A percentile compares a stretch with the other conserved stretches of the same genome.
phyloP scores from a whole-genome alignment of 2,329 filamentous ascomycete genomes.

The Thielaviopsis euricoi region DNA sequence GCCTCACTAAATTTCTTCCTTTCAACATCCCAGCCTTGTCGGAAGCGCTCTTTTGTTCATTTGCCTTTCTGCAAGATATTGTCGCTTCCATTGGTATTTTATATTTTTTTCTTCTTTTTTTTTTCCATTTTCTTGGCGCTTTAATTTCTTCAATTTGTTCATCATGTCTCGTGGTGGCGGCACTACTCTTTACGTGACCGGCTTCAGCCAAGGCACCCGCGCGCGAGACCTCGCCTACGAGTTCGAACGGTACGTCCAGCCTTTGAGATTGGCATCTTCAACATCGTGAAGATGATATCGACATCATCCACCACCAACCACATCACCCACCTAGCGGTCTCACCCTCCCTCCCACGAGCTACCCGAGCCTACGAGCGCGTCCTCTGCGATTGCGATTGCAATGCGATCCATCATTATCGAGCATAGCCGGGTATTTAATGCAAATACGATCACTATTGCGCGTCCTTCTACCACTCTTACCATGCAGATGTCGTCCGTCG shows the following conservation, averaged over 20 bases:
- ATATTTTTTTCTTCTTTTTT: constrained; percentile 7
- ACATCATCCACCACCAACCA: neutral
- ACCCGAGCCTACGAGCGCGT: neutral
- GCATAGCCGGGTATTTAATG: neutral
- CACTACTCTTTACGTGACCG: constrained; percentile 93
- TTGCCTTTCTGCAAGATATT: neutral
- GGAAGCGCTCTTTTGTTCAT: neutral
- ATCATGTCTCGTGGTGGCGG: constrained; percentile 72
- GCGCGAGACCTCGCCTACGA: constrained; percentile 99
- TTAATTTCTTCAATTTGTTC: constrained; percentile 12
- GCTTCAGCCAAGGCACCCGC: constrained; percentile 97
- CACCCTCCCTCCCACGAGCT: neutral
- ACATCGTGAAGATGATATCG: constrained; percentile 3
- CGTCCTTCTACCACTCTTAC: neutral
- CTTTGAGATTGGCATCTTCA: constrained; percentile 3
- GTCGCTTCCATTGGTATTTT: neutral
- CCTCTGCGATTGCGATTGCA: neutral
- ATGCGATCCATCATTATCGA: neutral
- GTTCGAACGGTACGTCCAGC: constrained; percentile 94
- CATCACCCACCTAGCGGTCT: neutral
- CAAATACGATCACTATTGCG: neutral
- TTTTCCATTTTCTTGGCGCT: constrained; percentile 5
- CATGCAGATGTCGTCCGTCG: neutral
- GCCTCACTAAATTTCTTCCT: neutral
- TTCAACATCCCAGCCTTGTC: constrained; percentile 3